A percentile compares a stretch with the other conserved stretches of the same genome.
phyloP scores from a whole-genome alignment of 2,329 filamentous ascomycete species.

The Mariannaea elegans region DNA sequence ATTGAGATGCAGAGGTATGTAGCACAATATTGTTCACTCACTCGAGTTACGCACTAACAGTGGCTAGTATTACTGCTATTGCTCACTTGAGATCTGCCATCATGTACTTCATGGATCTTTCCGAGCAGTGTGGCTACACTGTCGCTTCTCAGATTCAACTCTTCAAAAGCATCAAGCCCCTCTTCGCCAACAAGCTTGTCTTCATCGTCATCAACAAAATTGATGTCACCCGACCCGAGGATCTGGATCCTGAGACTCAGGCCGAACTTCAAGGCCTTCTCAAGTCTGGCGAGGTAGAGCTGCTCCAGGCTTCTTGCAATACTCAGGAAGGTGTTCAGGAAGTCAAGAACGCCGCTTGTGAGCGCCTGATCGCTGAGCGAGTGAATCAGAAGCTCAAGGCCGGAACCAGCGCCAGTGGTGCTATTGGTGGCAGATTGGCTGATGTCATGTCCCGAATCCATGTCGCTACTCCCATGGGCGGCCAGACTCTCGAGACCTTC shows the following conservation, averaged over 20 bases:
- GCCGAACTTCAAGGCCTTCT: constrained; percentile 80
- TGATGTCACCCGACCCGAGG: constrained; percentile 86
- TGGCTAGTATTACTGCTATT: constrained; percentile 86
- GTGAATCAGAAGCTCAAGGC: constrained; percentile 97
- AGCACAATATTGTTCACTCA: not conserved
- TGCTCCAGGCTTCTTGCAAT: constrained; percentile 93
- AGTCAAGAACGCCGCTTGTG: constrained; percentile 94
- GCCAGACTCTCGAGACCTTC: constrained; percentile 79
- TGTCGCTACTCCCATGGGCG: constrained; percentile 91
- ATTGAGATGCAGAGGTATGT: constrained; percentile 87
- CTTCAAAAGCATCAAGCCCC: constrained; percentile 94
- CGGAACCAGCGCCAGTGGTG: constrained; percentile 79
- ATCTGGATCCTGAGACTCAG: constrained; percentile 82
- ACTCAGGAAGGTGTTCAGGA: constrained; percentile 93
- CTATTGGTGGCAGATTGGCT: constrained; percentile 81
- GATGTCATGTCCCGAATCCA: constrained; percentile 95
- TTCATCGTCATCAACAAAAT: constrained; percentile 99
- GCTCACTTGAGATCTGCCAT: constrained; percentile 95
- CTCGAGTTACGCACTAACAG: not conserved
- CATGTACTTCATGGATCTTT: constrained; percentile 97
- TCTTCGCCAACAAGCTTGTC: constrained; percentile 97
- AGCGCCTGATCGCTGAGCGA: constrained; percentile 89
- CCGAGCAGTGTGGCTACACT: constrained; percentile 95
- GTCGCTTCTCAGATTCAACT: constrained; percentile 92
- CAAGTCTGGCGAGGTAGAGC: constrained; percentile 88